Conservation (phyloP, 768 basidiomycete species). For the Agrocybe praecox region DNA sequence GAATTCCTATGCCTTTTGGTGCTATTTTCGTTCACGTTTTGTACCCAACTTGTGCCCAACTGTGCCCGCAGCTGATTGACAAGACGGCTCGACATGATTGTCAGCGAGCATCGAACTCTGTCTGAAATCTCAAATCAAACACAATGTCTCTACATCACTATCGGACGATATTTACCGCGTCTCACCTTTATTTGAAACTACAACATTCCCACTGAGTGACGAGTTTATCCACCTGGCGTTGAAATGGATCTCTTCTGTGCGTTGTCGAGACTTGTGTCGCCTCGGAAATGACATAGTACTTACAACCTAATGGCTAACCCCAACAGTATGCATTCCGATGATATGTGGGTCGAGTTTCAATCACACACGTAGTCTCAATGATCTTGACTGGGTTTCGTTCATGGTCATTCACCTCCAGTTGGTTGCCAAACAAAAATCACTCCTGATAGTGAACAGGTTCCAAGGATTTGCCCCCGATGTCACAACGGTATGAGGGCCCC, state of each 20-base stretch:
- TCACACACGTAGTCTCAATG: neutral
- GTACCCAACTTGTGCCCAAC: no score
- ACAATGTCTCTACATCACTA: neutral
- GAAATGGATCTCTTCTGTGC: constrained; percentile 18
- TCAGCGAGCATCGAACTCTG: no score
- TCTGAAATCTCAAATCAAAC: neutral
- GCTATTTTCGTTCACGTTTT: no score
- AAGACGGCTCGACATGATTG: no score
- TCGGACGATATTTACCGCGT: neutral
- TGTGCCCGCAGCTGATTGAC: no score
- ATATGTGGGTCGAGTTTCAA: constrained; percentile 17
- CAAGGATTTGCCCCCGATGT: constrained; percentile 67
- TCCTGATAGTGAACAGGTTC: constrained; percentile 51
- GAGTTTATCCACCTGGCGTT: neutral
- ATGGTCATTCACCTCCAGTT: constrained; percentile 35
- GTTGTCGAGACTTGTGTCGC: neutral
- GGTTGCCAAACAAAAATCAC: constrained; percentile 61
- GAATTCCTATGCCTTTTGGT: no score
- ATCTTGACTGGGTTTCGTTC: neutral
- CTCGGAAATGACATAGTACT: neutral
- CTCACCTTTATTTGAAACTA: neutral
- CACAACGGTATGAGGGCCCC: constrained; percentile 50
- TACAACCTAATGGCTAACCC: neutral
- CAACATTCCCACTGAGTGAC: neutral
- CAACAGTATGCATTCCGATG: constrained; percentile 24